Base-by-base conservation (phyloP, 202 grass and related monocot species). In the Cymbopogon flexuosus region DNA sequence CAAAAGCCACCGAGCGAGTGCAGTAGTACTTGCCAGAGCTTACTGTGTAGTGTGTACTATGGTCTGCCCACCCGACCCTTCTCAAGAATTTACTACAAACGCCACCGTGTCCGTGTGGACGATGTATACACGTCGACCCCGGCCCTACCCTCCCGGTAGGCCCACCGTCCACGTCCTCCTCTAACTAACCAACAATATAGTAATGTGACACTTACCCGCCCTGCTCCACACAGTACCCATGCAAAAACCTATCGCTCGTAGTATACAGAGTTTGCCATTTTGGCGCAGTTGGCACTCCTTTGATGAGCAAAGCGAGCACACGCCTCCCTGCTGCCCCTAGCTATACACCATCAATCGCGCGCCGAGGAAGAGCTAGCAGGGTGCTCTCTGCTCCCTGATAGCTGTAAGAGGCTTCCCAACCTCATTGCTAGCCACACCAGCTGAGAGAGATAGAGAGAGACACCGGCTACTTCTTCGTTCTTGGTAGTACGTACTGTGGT, bases 1-100 rank as follows among this genome's bases (percentile, higher is more conserved):
- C 84, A 84, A 93, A 91, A 93, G 85, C 79, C 89, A 89, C 89
- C 77, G 57, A 73, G 72, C 77, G 57, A 73, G 72, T 82, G 81
- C 81, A 79, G 73, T 73, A 83, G 68, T 91, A 85, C 79, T 85
- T 88, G 86, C 77, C 85, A 87, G 79, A 82, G 86, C 83, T 91
- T 88, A 77, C 49, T 82, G 76, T 91, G 15, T 33, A 7, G 71
- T 91, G 5, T 33, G 8, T 87, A 84, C 85, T 82, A 88, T 81
- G 81, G 76, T 62, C 75, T 81, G 71, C 71, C 68, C 75, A 78
- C 65, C 74, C 62, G 79, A 52, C 10, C 36, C 76, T 77, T 15
- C 61, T 69, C 75, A 37, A 75, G 81, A 87, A 87, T 82, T 85
- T 81, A 85, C 88, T 81, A 63, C 80, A 77, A 77, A 54, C 59